Percentiles rank a stretch among this genome's conserved stretches.
Conservation (phyloP, 768 basidiomycete species). For the Heimioporus sp. region DNA sequence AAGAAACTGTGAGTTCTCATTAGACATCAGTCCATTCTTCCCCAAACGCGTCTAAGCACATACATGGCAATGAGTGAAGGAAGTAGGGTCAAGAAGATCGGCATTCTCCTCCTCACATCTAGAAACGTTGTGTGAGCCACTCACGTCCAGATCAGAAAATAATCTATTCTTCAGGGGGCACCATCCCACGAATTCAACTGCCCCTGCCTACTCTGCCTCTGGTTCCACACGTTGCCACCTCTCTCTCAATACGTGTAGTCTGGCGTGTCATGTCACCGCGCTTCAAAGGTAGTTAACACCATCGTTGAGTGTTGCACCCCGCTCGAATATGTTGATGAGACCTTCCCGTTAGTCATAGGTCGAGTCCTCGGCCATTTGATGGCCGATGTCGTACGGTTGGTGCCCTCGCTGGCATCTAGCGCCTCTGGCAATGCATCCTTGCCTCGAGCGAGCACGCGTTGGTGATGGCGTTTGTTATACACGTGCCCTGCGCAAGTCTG, state of each 20-base stretch:
- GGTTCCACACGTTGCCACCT: conserved; percentile 48
- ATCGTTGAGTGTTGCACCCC: conserved; percentile 18
- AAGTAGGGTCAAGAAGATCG: no score
- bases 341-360: conserved; percentile 41
- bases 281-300: conserved; percentile 47
- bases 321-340: conserved; percentile 8
- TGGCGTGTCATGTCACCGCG: conserved; percentile 42
- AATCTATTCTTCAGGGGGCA: conserved; percentile 1
- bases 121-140: no score
- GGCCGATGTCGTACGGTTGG: conserved; percentile 49
- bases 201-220: conserved; percentile 49
- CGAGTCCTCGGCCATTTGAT: conserved; percentile 21
- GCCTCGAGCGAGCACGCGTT: conserved; percentile 40
- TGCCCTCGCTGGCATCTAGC: conserved; percentile 27
- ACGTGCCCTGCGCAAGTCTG: conserved; percentile 40
- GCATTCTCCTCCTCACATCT: no score
- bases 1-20: no score
- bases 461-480: conserved; percentile 43
- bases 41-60: no score
- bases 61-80: no score
- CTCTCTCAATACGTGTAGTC: conserved; percentile 35
- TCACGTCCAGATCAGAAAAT: no score
- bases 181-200: conserved; percentile 38
- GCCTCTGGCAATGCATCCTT: not conserved
- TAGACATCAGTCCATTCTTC: no score